phyloP scores from a whole-genome alignment of 2,329 filamentous ascomycete genomes.

The Neofusicoccum parvum region DNA sequence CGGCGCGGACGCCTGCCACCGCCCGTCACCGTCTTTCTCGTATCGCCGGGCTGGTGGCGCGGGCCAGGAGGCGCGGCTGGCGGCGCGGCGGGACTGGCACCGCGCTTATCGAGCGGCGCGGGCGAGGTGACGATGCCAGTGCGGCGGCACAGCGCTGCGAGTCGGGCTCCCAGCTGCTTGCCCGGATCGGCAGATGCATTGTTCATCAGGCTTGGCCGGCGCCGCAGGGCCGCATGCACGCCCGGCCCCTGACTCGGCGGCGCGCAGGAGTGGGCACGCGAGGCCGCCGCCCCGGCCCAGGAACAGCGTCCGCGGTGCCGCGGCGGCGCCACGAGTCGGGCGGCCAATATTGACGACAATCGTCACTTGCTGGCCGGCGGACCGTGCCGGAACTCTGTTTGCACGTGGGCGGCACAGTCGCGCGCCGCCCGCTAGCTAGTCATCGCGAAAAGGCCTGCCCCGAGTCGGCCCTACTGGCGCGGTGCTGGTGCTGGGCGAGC shows the following conservation, averaged over 20 bases:
- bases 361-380: background rate
- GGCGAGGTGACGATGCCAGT: background rate
- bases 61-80: background rate
- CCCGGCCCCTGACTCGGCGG: background rate
- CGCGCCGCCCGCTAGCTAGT: background rate
- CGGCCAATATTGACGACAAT: background rate
- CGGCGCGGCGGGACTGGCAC: background rate
- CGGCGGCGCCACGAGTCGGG: background rate
- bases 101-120: background rate
- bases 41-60: background rate
- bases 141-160: background rate
- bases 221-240: background rate
- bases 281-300: background rate
- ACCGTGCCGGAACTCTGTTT: constrained; percentile 3
- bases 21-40: background rate
- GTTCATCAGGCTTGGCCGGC: background rate
- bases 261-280: background rate
- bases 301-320: background rate
- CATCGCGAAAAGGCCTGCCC: background rate
- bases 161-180: background rate
- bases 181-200: background rate
- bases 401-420: background rate
- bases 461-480: constrained; percentile 10
- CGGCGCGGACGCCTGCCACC: background rate
- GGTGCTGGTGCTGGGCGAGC: too few relatives aligned